phyloP scores from a whole-genome alignment of 2,329 filamentous ascomycete species.

The Fusarium keratoplasticum region DNA sequence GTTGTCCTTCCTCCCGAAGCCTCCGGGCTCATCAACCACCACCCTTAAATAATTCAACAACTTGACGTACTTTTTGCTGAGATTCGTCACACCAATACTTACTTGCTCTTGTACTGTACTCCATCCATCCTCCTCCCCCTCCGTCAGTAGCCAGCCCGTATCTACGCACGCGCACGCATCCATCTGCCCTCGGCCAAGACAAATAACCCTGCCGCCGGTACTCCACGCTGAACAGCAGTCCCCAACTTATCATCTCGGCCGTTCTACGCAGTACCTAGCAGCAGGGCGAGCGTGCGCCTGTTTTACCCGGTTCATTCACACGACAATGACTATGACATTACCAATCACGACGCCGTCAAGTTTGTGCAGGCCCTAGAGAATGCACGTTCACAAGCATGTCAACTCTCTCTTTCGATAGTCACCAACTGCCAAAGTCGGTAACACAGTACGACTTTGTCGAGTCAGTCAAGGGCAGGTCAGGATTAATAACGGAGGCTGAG shows the following conservation, averaged over 20 bases:
- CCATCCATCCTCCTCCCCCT: neutral
- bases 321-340: conserved; percentile 19
- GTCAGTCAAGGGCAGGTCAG: neutral
- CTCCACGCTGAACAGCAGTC: conserved; percentile 27
- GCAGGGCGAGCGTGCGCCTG: conserved; percentile 17
- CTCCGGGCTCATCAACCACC: conserved; percentile 18
- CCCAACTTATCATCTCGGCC: conserved; percentile 19
- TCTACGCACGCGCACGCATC: conserved; percentile 3
- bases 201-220: conserved; percentile 32
- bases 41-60: conserved; percentile 1
- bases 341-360: conserved; percentile 25
- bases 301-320: conserved; percentile 30
- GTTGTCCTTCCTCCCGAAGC: conserved; percentile 21
- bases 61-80: neutral
- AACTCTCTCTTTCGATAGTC: neutral
- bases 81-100: conserved; percentile 3
- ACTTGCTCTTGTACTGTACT: conserved; percentile 2
- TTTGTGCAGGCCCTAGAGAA: conserved; percentile 3
- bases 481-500: conserved; percentile 15
- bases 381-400: neutral
- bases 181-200: conserved; percentile 23
- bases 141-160: neutral
- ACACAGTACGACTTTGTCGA: conserved; percentile 1
- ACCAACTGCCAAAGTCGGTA: neutral
- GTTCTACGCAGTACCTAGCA: conserved; percentile 14